Base-by-base conservation (phyloP, 805 yeast genomes). In the baker's yeast (Saccharomyces cerevisiae) region DNA sequence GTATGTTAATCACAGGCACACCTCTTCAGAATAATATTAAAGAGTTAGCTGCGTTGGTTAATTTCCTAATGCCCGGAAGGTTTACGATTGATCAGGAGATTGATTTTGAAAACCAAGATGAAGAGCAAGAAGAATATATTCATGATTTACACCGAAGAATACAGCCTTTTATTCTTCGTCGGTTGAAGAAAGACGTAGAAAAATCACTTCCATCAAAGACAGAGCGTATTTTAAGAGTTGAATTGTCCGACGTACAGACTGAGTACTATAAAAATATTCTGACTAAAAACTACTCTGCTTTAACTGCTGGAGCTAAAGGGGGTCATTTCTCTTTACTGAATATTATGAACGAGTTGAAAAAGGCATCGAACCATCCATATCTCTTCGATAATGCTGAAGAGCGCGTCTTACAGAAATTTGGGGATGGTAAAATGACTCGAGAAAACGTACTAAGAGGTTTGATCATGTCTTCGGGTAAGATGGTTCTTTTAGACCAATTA, bases 391-490 rank as follows among this genome's bases (percentile, higher is more conserved):
- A 85, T 55, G 98, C 96, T 1, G 99, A 94, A 70, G 87, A 85
- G 29, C 79, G 85, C 55, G 89, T 94, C 32, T 72, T 86, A 56
- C 74, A 84, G 13, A 84, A 84, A 56, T 84, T 83, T 32, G 85
- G 84, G 22, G 79, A 79, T 46, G 76, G 78, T 43, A 67, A 69
- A 46, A 72, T 76, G 30, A 77, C 90, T 1, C 79, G 97, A 56
- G 97, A 92, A 61, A 88, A 83, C 60, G 78, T 87, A 22, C 72
- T 94, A 46, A 82, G 90, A 66, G 99, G 99, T 14, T 75, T 94
- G 76, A 88, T 94, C 59, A 94, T 94, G 99, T 88, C 95, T 17
- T 88, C 96, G 6, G 99, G 99, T 63, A 94, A 94, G 68, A 94
- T 94, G 99, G 99, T 94, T 6, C 76, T 94, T 49, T 75, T 94